These are phyloP conservation scores for Avena atlantica DNA, from an alignment of 176 grass and related monocot genomes.

Conservation along the genomic window DNA sequence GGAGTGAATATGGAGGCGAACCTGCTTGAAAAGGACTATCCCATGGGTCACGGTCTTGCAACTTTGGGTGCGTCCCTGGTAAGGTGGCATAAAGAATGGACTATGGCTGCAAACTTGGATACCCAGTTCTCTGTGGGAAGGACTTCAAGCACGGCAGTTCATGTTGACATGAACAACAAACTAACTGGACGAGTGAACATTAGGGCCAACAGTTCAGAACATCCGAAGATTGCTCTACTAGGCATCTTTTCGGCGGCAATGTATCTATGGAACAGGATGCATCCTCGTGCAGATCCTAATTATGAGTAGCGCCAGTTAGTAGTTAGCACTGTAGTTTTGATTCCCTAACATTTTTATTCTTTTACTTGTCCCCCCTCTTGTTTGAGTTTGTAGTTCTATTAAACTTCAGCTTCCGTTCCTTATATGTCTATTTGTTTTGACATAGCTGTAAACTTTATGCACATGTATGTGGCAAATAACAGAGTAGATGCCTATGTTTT, in stretches of 20 bases:
- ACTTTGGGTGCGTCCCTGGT: constrained; percentile 72
- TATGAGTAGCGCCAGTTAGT: constrained; percentile 47
- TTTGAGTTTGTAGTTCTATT: constrained; percentile 37
- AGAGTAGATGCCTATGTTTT: constrained; percentile 32
- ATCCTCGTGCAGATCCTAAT: constrained; percentile 25
- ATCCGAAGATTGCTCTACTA: constrained; percentile 71
- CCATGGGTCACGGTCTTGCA: constrained; percentile 59
- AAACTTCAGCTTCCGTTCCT: background rate
- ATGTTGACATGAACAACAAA: constrained; percentile 78
- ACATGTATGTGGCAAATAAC: constrained; percentile 12
- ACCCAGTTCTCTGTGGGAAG: constrained; percentile 69
- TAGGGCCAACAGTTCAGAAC: constrained; percentile 72
- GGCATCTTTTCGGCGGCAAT: constrained; percentile 68
- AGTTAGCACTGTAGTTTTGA: constrained; percentile 45
- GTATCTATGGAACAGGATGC: constrained; percentile 65
- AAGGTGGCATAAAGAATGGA: constrained; percentile 66
- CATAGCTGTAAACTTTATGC: constrained; percentile 35
- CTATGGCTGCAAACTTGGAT: constrained; percentile 68
- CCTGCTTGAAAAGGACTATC: constrained; percentile 61
- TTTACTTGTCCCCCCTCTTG: constrained; percentile 2
- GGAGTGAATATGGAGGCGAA: constrained; percentile 70
- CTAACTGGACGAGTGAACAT: constrained; percentile 71
- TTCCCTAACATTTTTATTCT: constrained; percentile 28
- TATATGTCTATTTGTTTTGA: constrained; percentile 11
- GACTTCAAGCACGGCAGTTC: constrained; percentile 60